These are phyloP conservation scores for Melastoma malabathricum DNA, from an alignment of 345 rosid species.

Conservation along the genomic window DNA sequence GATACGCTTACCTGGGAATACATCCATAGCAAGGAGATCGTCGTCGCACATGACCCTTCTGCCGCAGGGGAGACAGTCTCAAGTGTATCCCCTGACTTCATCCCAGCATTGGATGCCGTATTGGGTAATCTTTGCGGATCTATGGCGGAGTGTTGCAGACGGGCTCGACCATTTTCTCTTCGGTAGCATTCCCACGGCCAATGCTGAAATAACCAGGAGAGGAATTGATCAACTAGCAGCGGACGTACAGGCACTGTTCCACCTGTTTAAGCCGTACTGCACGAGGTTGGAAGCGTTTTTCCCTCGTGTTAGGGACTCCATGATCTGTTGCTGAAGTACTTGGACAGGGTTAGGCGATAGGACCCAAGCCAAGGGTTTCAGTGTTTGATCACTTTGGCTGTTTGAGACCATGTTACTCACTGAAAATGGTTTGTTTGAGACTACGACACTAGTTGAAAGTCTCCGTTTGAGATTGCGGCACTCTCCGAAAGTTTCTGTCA, in stretches of 20 bases:
- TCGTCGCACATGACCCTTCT: slow-evolving; percentile 4
- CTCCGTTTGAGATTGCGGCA: too few relatives aligned
- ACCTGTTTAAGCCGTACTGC: slow-evolving; percentile 48
- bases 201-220: slow-evolving; percentile 13
- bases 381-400: too few relatives aligned
- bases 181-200: slow-evolving; percentile 21
- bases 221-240: slow-evolving; percentile 24
- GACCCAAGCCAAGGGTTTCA: too few relatives aligned
- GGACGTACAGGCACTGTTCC: slow-evolving; percentile 37
- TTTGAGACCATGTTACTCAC: too few relatives aligned
- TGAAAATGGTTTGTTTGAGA: too few relatives aligned
- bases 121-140: slow-evolving; percentile 43
- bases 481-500: too few relatives aligned
- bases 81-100: slow-evolving; percentile 24
- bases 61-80: slow-evolving; percentile 2
- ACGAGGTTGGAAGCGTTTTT: slow-evolving; percentile 60
- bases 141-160: slow-evolving; percentile 64
- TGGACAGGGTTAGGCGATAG: too few relatives aligned
- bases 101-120: slow-evolving; percentile 41
- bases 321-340: too few relatives aligned
- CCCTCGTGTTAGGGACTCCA: slow-evolving; percentile 50
- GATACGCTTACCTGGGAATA: slow-evolving; percentile 36
- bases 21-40: slow-evolving; percentile 13
- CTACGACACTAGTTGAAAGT: too few relatives aligned
- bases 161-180: slow-evolving; percentile 61